phyloP scores from a whole-genome alignment of 2,329 filamentous ascomycete genomes.

The Fusarium verticillioides region DNA sequence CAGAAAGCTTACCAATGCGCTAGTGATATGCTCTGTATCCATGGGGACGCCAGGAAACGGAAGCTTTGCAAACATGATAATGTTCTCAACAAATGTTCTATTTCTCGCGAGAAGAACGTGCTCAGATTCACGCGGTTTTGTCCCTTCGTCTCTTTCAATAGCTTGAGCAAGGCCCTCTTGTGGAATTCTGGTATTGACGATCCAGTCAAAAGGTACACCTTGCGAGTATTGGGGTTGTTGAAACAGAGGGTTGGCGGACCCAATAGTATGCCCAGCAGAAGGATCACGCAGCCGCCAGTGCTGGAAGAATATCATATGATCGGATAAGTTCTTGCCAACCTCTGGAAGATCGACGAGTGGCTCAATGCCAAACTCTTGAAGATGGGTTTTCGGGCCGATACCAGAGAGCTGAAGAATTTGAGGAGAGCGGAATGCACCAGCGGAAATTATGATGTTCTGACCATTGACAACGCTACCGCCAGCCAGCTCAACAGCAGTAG shows the following conservation, averaged over 20 bases:
- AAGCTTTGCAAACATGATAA: constrained; percentile 39
- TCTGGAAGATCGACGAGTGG: constrained; percentile 54
- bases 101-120: constrained; percentile 48
- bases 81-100: constrained; percentile 40
- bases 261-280: constrained; percentile 48
- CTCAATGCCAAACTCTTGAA: constrained; percentile 55
- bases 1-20: constrained; percentile 35
- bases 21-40: constrained; percentile 42
- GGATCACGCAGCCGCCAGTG: constrained; percentile 49
- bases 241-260: constrained; percentile 51
- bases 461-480: constrained; percentile 41
- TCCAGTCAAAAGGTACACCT: constrained; percentile 53
- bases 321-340: constrained; percentile 58
- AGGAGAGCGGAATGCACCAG: constrained; percentile 59
- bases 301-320: constrained; percentile 45
- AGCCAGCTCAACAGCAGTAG: constrained; percentile 44
- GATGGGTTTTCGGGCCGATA: constrained; percentile 54
- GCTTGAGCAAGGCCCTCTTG: constrained; percentile 46
- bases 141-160: constrained; percentile 49
- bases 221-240: constrained; percentile 49
- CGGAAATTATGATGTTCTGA: constrained; percentile 58
- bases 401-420: constrained; percentile 61
- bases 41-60: constrained; percentile 35
- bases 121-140: constrained; percentile 43
- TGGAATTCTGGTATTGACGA: constrained; percentile 45